Percentiles rank a stretch among this genome's conserved stretches.
These are phyloP conservation scores for Lophiotrema nucula DNA, from an alignment of 495 filamentous ascomycete genomes.

Conservation along the genomic window DNA sequence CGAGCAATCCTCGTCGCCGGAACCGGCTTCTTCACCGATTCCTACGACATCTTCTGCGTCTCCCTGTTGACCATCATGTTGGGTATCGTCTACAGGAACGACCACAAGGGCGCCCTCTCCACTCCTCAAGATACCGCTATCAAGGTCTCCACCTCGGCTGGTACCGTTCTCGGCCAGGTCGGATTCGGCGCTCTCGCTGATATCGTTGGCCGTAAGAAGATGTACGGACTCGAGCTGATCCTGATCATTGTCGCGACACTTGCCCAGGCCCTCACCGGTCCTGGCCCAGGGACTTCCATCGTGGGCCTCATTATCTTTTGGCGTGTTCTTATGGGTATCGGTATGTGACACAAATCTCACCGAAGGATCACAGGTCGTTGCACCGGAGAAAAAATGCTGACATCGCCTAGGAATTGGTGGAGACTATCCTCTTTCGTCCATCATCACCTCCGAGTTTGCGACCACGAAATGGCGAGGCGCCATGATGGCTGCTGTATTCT, in stretches of 20 bases:
- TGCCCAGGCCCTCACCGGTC: constrained; percentile 68
- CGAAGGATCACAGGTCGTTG: too few relatives aligned
- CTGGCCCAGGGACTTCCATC: constrained; percentile 67
- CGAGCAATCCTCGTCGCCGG: constrained; percentile 76
- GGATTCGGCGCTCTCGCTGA: constrained; percentile 80
- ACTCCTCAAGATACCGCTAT: constrained; percentile 70
- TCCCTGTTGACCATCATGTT: constrained; percentile 60
- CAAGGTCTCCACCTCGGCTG: constrained; percentile 83
- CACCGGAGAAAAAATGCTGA: too few relatives aligned
- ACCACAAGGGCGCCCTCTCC: constrained; percentile 48
- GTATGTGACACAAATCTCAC: constrained; percentile 31
- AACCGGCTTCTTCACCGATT: constrained; percentile 81
- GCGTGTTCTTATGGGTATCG: constrained; percentile 70
- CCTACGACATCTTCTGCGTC: constrained; percentile 80
- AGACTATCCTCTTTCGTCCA: constrained; percentile 80
- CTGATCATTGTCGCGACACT: constrained; percentile 84
- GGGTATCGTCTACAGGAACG: constrained; percentile 71
- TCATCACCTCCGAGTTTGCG: constrained; percentile 83
- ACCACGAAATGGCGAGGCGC: constrained; percentile 81
- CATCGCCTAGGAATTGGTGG: constrained; percentile 68
- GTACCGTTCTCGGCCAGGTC: constrained; percentile 82
- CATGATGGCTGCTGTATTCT: constrained; percentile 87
- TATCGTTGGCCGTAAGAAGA: constrained; percentile 72
- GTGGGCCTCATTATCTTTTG: constrained; percentile 83
- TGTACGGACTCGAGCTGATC: constrained; percentile 88